Percentiles rank a stretch among this genome's conserved stretches.
Evolutionary conservation across 208 protist species (phyloP).

Genomic region (Crithidia sp.): DNA sequence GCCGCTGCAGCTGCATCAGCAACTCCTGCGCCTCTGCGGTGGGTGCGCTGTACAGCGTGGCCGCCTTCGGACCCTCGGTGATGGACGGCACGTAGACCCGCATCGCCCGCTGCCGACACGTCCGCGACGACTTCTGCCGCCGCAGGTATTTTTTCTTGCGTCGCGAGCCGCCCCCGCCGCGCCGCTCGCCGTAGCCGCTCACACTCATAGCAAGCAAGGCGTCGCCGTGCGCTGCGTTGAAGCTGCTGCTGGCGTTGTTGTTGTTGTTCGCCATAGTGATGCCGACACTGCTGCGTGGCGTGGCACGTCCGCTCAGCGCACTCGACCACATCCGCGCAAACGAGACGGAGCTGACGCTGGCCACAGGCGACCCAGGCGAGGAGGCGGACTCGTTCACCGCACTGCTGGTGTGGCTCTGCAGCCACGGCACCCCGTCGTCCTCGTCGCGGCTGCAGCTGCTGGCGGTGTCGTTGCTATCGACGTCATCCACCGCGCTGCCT

Average conservation of each 20-base stretch:
- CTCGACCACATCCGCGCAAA: slow-evolving; percentile 20
- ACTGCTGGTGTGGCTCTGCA: not conserved
- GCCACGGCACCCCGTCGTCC: not conserved
- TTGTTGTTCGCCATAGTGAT: not conserved
- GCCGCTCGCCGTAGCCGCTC: not conserved
- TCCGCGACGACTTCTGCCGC: slow-evolving; percentile 14
- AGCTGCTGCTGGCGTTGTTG: slow-evolving; percentile 1
- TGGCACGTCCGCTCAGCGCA: slow-evolving; percentile 23
- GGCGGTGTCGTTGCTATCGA: not conserved
- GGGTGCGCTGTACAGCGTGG: slow-evolving; percentile 41
- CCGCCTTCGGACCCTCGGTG: slow-evolving; percentile 42
- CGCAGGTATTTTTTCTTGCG: slow-evolving; percentile 18
- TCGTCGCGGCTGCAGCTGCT: slow-evolving; percentile 2
- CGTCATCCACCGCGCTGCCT: not conserved
- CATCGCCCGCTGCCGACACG: slow-evolving; percentile 23
- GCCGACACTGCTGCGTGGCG: slow-evolving; percentile 11
- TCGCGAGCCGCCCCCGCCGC: not conserved
- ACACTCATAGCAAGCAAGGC: no score
- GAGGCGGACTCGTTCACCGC: slow-evolving; percentile 1
- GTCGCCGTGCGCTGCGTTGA: not conserved
- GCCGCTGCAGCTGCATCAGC: slow-evolving; percentile 27
- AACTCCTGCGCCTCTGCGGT: slow-evolving; percentile 35
- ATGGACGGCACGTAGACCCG: slow-evolving; percentile 40
- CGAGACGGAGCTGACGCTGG: slow-evolving; percentile 29
- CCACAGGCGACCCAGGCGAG: slow-evolving; percentile 14